Base-by-base conservation (phyloP, 306 rosid species). In the Pyrus bretschneideri region DNA sequence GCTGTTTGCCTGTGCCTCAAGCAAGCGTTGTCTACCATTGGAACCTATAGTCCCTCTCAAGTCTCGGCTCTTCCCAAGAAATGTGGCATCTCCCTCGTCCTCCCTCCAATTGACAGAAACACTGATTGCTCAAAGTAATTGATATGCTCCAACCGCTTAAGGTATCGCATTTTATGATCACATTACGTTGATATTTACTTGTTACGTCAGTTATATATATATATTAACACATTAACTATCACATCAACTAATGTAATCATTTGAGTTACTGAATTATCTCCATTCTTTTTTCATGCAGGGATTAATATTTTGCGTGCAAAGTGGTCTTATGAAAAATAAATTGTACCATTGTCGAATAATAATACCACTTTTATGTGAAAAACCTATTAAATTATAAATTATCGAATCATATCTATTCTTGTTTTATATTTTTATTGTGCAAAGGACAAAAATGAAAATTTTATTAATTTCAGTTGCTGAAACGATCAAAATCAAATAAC, bases 91-190 rank as follows among this genome's bases (percentile, higher is more conserved):
- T n/a, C 55, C 12, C 15, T 70, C 69, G 11, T 12, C 18, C 73
- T 84, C 19, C 87, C 84, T 64, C 75, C 80, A 10, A 77, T 84
- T 9, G 63, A 63, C 77, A n/a, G 29, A 22, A 49, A 77, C 67
- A 44, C 71, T 7, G 80, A 81, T 67, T 84, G 87, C 72, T 22
- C 79, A 3, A 77, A 19, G 87, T 84, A 79, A 52, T n/a, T 19
- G 14, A 18, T 44, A 2, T 58, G 21, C 69, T 10, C 35, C 40
- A 14, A 61, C 2, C 17, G 21, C 33, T 61, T 2, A 12, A 27
- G 19, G 38, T 30, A 61, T 17, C 21, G 0, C 4, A 61, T 61
- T 61, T 61, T 5, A 11, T 23, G 4, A 13, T 25, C 19, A 27
- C 2, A 0, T 6, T 61, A 61, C 38, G 17, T 27, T 6, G 25